phyloP scores from a whole-genome alignment of 2,329 filamentous ascomycete genomes.

The Stemphylium beticola region DNA sequence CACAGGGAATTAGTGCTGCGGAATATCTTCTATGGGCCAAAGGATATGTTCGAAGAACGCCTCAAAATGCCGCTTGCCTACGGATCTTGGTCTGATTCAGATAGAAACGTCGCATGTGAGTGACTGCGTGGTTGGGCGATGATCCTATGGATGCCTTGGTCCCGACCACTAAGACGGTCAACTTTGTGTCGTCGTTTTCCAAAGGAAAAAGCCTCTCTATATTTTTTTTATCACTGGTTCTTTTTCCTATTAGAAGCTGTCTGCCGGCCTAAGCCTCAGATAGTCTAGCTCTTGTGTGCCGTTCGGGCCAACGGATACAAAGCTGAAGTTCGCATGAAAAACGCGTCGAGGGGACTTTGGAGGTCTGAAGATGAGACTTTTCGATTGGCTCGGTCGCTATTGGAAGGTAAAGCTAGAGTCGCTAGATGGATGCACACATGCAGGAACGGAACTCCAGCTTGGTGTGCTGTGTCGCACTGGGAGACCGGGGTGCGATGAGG shows the following conservation, averaged over 20 bases:
- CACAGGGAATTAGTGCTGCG: constrained; percentile 1
- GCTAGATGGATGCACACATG: constrained; percentile 13
- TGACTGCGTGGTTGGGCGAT: constrained; percentile 1
- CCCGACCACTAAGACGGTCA: background rate
- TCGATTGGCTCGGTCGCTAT: background rate
- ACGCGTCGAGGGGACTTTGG: background rate
- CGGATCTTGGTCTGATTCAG: background rate
- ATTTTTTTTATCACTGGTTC: no score
- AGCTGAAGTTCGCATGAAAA: background rate
- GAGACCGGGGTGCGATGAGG: background rate
- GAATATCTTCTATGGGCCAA: background rate
- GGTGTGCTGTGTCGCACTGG: constrained; percentile 8
- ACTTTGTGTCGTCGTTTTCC: no score
- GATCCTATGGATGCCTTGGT: background rate
- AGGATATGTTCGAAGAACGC: constrained; percentile 12
- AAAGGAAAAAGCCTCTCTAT: no score
- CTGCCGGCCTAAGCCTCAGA: no score
- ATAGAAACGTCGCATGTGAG: background rate
- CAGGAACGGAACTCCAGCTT: constrained; percentile 17
- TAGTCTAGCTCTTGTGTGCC: no score
- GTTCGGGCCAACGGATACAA: no score
- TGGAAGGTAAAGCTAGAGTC: background rate
- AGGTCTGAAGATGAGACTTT: background rate
- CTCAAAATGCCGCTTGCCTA: constrained; percentile 1
- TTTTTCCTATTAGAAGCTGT: no score